Evolutionary conservation across 768 basidiomycete genomes (phyloP), one percentile per base, ranked within the genome.

Genomic region (Paxillus ammoniavirescens): DNA sequence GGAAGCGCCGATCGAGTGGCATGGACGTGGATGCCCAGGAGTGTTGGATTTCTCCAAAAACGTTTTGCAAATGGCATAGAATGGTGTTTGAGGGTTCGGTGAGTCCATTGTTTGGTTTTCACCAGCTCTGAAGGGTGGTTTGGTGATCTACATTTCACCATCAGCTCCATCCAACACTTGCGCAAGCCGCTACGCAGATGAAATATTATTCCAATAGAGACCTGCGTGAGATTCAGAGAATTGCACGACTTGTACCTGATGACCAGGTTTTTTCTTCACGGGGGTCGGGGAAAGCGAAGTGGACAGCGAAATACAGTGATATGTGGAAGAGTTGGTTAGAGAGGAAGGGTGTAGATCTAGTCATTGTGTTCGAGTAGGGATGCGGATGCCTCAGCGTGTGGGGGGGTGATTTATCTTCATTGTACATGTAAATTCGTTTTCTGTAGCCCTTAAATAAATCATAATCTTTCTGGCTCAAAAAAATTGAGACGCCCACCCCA

Each of bases 61-160:
- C 61, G 9, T 73, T 74, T 54, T 76, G 73, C 52, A 79, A 78
- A 57, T 79, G 77, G 78, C 76, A 79, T 49, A 63, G 72, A 10
- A 75, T 79, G 72, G 75, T 77, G 21, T 77, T 73, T 47, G 71
- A 59, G 17, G 66, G 70, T 15, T 56, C 72, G 59, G 78, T 79
- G 51, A 61, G 75, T 60, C n/a, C 12, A n/a, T 1, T 8, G 45
- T 21, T 36, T n/a, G 4, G 5, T 21, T 23, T 42, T 38, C 35
- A 1, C 35, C 12, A 9, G 9, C 17, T n/a, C 18, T 46, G 26
- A 47, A 21, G 7, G 10, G 6, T 14, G 2, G 13, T 48, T 41
- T 49, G 33, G 31, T 21, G 5, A 15, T 13, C n/a, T 37, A 8
- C 8, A 35, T 31, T 18, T n/a, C 9, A 17, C 21, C 13, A 15